These are phyloP conservation scores for Cyclostephanos invisitatus DNA, from an alignment of 108 stramenopile genomes.

Conservation along the genomic window DNA sequence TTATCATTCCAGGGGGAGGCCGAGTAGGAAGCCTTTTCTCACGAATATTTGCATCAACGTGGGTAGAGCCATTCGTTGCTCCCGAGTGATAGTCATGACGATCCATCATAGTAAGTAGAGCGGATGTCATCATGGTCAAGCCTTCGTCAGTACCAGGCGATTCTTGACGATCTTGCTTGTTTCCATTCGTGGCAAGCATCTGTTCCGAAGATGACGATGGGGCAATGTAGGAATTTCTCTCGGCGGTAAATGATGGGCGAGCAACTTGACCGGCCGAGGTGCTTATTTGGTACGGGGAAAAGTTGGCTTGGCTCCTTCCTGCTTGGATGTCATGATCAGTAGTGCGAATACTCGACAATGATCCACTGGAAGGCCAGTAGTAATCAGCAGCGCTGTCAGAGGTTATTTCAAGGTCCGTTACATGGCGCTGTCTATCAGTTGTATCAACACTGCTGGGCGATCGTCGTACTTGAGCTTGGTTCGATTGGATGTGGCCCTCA, in stretches of 20 bases:
- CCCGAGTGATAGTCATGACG: constrained; percentile 50
- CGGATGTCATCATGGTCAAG: constrained; percentile 84
- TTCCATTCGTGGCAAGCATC: neutral
- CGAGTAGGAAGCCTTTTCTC: neutral
- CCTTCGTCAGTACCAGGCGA: constrained; percentile 61
- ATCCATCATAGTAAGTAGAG: constrained; percentile 79
- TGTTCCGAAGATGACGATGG: constrained; percentile 4
- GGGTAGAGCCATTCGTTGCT: neutral
- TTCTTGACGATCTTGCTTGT: constrained; percentile 6
- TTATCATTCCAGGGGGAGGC: constrained; percentile 32
- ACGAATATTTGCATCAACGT: neutral
- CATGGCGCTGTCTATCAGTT: constrained; percentile 19
- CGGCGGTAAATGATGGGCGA: neutral
- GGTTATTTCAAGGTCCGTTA: constrained; percentile 11
- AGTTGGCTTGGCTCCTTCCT: constrained; percentile 1
- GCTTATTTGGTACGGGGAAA: constrained; percentile 7
- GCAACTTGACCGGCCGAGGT: constrained; percentile 9
- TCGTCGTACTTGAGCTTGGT: constrained; percentile 16
- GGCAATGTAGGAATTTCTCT: constrained; percentile 1
- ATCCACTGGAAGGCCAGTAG: constrained; percentile 29
- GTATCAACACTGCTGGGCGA: constrained; percentile 11
- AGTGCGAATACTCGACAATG: constrained; percentile 22
- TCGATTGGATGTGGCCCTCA: constrained; percentile 9
- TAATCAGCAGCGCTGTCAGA: constrained; percentile 6
- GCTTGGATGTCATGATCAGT: constrained; percentile 15